phyloP scores from a whole-genome alignment of 371 early-diverging fungal genomes.

The Encephalitozoon romaleae region DNA sequence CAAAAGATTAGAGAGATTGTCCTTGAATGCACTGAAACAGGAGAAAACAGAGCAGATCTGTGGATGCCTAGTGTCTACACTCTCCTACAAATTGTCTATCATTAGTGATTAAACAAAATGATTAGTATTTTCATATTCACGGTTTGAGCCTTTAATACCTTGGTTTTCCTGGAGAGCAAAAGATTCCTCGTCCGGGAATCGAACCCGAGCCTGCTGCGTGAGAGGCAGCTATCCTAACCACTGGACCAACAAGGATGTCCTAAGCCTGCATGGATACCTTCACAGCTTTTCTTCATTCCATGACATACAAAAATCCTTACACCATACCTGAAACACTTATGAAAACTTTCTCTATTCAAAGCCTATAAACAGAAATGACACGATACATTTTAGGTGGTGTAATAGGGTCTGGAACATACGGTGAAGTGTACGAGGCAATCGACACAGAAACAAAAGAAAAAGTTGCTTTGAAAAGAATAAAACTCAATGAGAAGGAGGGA shows the following conservation, averaged over 20 bases:
- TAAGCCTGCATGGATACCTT: not conserved
- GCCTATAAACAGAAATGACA: conserved; percentile 45
- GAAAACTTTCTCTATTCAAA: not conserved
- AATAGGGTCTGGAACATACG: conserved; percentile 61
- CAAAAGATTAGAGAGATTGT: not conserved
- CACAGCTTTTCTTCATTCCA: not conserved
- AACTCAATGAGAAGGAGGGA: conserved; percentile 59
- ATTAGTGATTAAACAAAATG: not conserved
- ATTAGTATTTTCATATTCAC: not conserved
- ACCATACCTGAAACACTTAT: not conserved
- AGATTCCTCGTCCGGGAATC: conserved; percentile 51
- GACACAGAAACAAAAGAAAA: conserved; percentile 53
- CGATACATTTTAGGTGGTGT: conserved; percentile 56
- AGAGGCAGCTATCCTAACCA: conserved; percentile 44
- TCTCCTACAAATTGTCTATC: conserved; percentile 26
- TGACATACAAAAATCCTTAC: too few relatives aligned
- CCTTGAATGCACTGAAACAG: not conserved
- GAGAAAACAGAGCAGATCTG: conserved; percentile 1
- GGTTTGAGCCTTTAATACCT: too few relatives aligned
- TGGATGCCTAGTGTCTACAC: conserved; percentile 25
- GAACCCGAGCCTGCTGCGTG: conserved; percentile 48
- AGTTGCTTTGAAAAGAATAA: conserved; percentile 61
- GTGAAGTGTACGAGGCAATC: conserved; percentile 58
- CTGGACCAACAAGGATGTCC: conserved; percentile 44
- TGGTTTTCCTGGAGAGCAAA: not conserved